Evolutionary conservation across 106 monocot genomes (phyloP).

Genomic region (Hemerocallis citrina): DNA sequence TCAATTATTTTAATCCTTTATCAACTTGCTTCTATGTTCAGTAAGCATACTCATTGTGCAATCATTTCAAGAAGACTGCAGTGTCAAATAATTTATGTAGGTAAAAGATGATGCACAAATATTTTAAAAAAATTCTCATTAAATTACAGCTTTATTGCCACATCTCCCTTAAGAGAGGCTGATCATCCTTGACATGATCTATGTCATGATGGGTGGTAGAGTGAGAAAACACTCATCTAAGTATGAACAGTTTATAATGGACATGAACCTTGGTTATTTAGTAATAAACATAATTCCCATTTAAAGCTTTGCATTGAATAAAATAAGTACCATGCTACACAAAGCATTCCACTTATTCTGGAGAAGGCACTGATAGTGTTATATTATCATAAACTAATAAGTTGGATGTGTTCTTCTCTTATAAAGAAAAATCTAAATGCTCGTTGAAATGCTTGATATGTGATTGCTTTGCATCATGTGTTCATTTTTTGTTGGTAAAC

Average conservation of each 20-base stretch:
- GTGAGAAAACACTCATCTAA: too few species aligned
- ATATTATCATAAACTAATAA: neutral
- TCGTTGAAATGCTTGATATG: neutral
- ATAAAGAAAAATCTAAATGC: neutral
- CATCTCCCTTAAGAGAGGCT: too few species aligned
- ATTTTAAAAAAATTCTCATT: too few species aligned
- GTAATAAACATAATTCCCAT: neutral
- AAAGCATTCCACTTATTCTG: neutral
- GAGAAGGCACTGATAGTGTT: too few species aligned
- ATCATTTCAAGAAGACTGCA: neutral
- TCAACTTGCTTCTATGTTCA: too few species aligned
- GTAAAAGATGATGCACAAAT: too few species aligned
- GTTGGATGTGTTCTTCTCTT: neutral
- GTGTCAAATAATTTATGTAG: neutral
- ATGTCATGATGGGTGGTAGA: too few species aligned
- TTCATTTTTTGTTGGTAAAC: neutral
- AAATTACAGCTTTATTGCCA: too few species aligned
- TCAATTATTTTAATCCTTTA: too few species aligned
- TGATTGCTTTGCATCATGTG: neutral
- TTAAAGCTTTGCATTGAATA: too few species aligned
- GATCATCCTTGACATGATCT: too few species aligned
- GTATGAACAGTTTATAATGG: neutral
- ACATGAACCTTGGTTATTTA: neutral
- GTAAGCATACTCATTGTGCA: neutral
- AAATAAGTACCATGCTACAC: too few species aligned